Percentiles rank a stretch among this genome's conserved stretches.
phyloP scores from a whole-genome alignment of 1,284 basidiomycete species.

The Rhodotorula sp. region DNA sequence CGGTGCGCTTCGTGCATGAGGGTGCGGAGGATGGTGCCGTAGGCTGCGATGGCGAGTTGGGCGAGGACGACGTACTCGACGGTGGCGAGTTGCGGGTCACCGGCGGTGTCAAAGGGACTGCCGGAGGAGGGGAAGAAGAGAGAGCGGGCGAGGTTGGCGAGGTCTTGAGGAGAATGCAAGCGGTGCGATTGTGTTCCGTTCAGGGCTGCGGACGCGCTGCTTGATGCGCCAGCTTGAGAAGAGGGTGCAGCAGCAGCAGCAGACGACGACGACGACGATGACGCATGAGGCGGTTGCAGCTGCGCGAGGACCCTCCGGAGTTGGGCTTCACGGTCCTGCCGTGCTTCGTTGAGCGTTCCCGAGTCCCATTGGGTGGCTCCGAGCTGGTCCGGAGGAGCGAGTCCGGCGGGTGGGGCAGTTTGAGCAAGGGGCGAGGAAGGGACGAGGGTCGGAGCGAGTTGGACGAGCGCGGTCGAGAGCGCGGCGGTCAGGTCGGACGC shows the following conservation, averaged over 20 bases:
- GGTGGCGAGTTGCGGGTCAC: slow-evolving; percentile 11
- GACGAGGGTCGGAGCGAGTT: neutral
- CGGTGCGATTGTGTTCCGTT: neutral
- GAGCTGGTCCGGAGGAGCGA: neutral
- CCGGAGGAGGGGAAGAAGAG: slow-evolving; percentile 24
- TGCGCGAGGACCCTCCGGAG: slow-evolving; percentile 20
- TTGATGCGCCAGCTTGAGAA: too few relatives aligned
- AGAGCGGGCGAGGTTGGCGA: slow-evolving; percentile 19
- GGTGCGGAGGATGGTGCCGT: slow-evolving; percentile 29
- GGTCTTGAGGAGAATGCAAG: neutral
- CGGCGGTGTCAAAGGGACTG: too few relatives aligned
- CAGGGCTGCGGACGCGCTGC: too few relatives aligned
- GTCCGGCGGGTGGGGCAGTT: neutral
- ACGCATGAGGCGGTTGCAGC: slow-evolving; percentile 1
- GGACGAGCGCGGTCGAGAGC: slow-evolving; percentile 13
- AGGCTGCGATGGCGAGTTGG: slow-evolving; percentile 33
- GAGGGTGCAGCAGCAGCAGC: too few relatives aligned
- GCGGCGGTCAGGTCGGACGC: slow-evolving; percentile 18
- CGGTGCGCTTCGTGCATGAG: slow-evolving; percentile 38
- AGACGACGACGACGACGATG: slow-evolving; percentile 1
- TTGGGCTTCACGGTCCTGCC: neutral
- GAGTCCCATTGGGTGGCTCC: neutral
- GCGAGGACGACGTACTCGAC: slow-evolving; percentile 36
- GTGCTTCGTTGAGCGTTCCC: neutral
- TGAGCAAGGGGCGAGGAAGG: neutral